Evolutionary conservation across 495 filamentous ascomycete species (phyloP), one percentile per base, ranked within the genome.

Genomic region (Penicillium chermesinum): DNA sequence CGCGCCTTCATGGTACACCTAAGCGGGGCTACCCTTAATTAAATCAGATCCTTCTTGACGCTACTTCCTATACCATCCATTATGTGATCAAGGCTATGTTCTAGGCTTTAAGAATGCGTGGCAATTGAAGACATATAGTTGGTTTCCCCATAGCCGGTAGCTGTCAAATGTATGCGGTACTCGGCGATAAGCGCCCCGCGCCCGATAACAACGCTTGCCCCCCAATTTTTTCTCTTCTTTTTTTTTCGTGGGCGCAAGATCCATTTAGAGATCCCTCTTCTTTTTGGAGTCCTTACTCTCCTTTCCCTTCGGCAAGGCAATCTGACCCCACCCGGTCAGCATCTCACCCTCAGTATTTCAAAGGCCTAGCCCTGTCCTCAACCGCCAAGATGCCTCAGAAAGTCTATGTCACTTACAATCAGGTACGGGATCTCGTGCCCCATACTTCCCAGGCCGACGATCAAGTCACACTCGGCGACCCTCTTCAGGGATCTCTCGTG

Each of bases 381-480:
- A 7, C 41, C 30, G 42, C 10, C 69, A 83, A 63, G 7, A 95
- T 96, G 87, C 79, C 88, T 43, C 78, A 91, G 66, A 95, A 95
- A 65, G 67, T 90, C 60, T 96, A 95, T 70, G 84, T 96, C 65
- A 94, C 90, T 48, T 96, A 96, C 67, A 96, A 96, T 67, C 80
- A 96, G 83, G 89, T 91, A 75, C 46, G 43, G 21, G 12, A 30
- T 48, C 42, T 48, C 34, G 59, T 33, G n/a, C 47, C 17, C 19
- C 30, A 42, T 49, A 22, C 12, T 17, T 46, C 39, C 40, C 35
- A 20, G 4, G 38, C 38, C 49, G 7, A 14, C 25, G 18, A 44
- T 43, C 38, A 34, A 12, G 25, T n/a, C 20, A 38, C 2, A 3
- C 20, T 16, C 12, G 21, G 20, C 8, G 19, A 10, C 17, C 21